Conservation (phyloP, 495 filamentous ascomycete species). For the Stereocaulon alpinum region DNA sequence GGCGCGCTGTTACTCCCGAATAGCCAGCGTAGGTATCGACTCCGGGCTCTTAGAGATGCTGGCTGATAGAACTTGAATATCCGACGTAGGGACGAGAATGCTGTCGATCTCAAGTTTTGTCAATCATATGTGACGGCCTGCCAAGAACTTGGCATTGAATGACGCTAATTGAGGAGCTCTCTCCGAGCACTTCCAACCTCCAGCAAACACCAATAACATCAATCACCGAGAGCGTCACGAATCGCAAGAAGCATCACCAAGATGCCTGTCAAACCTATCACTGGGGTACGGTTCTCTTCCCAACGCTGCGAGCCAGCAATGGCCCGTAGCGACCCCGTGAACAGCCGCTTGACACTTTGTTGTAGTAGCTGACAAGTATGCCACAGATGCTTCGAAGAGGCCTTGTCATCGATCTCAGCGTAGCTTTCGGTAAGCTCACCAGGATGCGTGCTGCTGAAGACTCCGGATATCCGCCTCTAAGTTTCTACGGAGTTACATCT, state of each 20-base stretch:
- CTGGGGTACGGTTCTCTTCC: constrained; percentile 34
- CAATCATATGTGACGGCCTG: not conserved
- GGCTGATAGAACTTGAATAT: too few species aligned
- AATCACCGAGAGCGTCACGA: not conserved
- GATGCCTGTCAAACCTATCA: constrained; percentile 46
- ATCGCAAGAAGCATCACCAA: not conserved
- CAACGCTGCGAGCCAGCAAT: not conserved
- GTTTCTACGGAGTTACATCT: not conserved
- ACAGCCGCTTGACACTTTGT: not conserved
- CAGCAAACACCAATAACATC: not conserved
- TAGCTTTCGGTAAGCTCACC: constrained; percentile 53
- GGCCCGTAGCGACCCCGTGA: not conserved
- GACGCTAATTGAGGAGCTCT: not conserved
- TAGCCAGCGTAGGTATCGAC: not conserved
- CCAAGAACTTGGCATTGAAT: not conserved
- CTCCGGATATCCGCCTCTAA: not conserved
- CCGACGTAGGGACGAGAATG: too few species aligned
- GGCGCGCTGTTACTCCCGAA: not conserved
- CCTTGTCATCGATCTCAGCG: constrained; percentile 69
- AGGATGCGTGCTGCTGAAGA: not conserved
- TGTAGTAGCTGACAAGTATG: constrained; percentile 22
- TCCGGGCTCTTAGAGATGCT: too few species aligned
- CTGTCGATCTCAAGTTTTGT: too few species aligned
- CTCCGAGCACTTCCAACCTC: not conserved
- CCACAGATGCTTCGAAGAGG: constrained; percentile 59